Evolutionary conservation across 1,284 basidiomycete genomes (phyloP).

Genomic region (Ustilago bromivora): DNA sequence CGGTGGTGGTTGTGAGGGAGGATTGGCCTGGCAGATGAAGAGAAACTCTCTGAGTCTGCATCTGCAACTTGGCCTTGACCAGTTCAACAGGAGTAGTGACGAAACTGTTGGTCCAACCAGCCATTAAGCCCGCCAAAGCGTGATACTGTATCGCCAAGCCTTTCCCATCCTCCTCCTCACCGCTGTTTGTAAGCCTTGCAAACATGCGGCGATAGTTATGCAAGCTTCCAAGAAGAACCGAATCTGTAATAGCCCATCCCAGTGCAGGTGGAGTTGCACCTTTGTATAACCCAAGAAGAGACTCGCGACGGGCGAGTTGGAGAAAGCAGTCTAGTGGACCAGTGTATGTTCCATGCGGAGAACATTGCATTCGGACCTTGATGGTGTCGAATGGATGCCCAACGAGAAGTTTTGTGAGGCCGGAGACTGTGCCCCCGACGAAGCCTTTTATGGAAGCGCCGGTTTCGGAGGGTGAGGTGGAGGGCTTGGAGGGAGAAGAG

Average conservation of each 20-base stretch:
- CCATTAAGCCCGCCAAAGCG: conserved; percentile 77
- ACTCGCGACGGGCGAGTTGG: conserved; percentile 77
- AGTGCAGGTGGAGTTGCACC: conserved; percentile 78
- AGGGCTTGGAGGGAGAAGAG: not conserved
- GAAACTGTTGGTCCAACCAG: conserved; percentile 80
- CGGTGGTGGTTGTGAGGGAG: not conserved
- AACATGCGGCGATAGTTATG: conserved; percentile 61
- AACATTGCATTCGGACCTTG: conserved; percentile 81
- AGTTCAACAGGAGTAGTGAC: conserved; percentile 76
- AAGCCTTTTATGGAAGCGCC: conserved; percentile 67
- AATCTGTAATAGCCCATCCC: conserved; percentile 82
- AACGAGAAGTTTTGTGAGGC: conserved; percentile 70
- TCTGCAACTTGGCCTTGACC: conserved; percentile 78
- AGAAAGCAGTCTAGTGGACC: conserved; percentile 78
- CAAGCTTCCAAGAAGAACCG: conserved; percentile 79
- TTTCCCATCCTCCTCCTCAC: conserved; percentile 33
- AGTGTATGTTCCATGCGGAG: conserved; percentile 78
- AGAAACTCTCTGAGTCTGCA: conserved; percentile 76
- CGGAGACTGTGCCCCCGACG: conserved; percentile 69
- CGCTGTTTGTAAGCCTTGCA: conserved; percentile 21
- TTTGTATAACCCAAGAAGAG: conserved; percentile 69
- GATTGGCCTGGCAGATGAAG: conserved; percentile 39
- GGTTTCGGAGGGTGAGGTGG: conserved; percentile 11
- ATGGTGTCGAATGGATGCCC: conserved; percentile 76
- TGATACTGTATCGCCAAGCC: conserved; percentile 53